Conservation (phyloP, 768 basidiomycete genomes). For the Leccinum incarnatum region DNA sequence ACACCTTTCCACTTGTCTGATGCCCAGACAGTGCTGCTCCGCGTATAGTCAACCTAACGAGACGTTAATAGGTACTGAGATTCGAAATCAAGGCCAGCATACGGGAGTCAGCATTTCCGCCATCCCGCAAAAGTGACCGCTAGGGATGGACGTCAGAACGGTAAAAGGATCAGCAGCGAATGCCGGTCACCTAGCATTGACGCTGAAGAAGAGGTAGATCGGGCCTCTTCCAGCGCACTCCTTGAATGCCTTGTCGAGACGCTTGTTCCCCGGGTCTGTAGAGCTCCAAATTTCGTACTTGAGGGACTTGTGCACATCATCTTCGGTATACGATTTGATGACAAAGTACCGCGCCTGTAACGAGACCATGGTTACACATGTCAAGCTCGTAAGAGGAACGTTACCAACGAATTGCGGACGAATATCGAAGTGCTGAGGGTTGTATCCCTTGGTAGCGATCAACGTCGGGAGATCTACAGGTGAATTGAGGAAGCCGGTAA, state of each 20-base stretch:
- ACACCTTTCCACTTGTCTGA: slow-evolving; percentile 99
- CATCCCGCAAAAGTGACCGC: slow-evolving; percentile 98
- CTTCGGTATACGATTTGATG: slow-evolving; percentile 99
- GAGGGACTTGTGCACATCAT: slow-evolving; percentile 97
- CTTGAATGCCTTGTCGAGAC: slow-evolving; percentile 96
- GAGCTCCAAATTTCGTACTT: slow-evolving; percentile 99
- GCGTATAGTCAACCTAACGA: slow-evolving; percentile 80
- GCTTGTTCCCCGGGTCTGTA: slow-evolving; percentile 94
- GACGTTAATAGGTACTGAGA: neutral
- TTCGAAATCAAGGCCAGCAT: slow-evolving; percentile 22
- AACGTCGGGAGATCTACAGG: slow-evolving; percentile 86
- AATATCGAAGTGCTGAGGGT: slow-evolving; percentile 80
- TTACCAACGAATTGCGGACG: slow-evolving; percentile 70
- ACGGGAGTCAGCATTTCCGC: slow-evolving; percentile 97
- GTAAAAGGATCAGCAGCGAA: neutral
- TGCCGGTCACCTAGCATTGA: slow-evolving; percentile 74
- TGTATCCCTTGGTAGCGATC: slow-evolving; percentile 87
- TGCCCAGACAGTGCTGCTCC: slow-evolving; percentile 96
- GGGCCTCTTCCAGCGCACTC: slow-evolving; percentile 90
- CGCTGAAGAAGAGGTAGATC: slow-evolving; percentile 97
- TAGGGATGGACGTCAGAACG: slow-evolving; percentile 29
- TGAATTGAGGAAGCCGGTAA: slow-evolving; percentile 50
- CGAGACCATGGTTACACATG: slow-evolving; percentile 2
- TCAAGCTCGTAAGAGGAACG: neutral
- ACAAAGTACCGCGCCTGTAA: slow-evolving; percentile 88